Evolutionary conservation across 257 asterid species (phyloP).

Genomic region (Primulina eburnea): DNA sequence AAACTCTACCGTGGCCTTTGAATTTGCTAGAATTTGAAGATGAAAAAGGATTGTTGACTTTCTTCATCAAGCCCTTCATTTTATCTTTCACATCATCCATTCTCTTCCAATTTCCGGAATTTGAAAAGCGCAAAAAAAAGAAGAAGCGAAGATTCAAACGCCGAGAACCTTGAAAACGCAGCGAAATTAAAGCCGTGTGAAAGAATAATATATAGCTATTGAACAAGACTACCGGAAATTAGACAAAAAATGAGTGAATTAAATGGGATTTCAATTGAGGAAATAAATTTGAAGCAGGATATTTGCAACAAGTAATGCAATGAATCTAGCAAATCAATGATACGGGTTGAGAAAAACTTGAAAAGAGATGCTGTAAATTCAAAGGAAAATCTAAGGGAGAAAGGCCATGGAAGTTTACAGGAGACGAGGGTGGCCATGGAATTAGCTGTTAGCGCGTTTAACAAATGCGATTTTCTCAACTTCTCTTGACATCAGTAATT

Average conservation of each 20-base stretch:
- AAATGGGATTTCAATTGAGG: not conserved
- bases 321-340: conserved; percentile 1
- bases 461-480: not conserved
- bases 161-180: not conserved
- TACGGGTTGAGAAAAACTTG: not conserved
- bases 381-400: not conserved
- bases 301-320: not conserved
- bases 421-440: not conserved
- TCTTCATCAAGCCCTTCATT: conserved; percentile 87
- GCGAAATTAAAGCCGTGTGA: not conserved
- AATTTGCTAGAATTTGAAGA: conserved; percentile 74
- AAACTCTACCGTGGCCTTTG: conserved; percentile 85
- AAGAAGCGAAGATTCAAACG: not conserved
- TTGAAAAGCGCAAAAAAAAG: not conserved
- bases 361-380: conserved; percentile 22
- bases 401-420: conserved; percentile 8
- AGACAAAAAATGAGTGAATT: not conserved
- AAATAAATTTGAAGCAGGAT: not conserved
- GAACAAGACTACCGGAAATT: not conserved
- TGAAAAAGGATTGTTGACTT: conserved; percentile 67
- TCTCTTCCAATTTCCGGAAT: conserved; percentile 15
- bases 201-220: not conserved
- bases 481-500: no score
- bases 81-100: conserved; percentile 92
- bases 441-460: conserved; percentile 17